Percentiles rank a stretch among this genome's conserved stretches.
Evolutionary conservation across 2,329 filamentous ascomycete species (phyloP).

Genomic region (Trichoderma atrobrunneum): DNA sequence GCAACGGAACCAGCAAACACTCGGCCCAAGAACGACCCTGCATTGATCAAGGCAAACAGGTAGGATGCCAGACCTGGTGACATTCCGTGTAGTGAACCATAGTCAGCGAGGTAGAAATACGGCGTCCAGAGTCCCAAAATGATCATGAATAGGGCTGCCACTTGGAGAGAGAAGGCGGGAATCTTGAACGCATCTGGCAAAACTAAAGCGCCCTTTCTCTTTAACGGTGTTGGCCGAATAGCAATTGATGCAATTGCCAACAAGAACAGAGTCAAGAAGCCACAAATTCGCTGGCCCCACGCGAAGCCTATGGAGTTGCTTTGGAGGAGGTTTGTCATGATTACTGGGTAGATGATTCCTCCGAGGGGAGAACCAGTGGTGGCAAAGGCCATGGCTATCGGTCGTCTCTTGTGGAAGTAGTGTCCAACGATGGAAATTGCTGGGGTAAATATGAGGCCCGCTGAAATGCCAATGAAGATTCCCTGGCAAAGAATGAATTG

Average conservation of each 20-base stretch:
- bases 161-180: slow-evolving; percentile 7
- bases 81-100: background rate
- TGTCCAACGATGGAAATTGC: background rate
- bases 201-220: background rate
- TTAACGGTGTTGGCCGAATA: background rate
- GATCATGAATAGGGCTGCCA: slow-evolving; percentile 6
- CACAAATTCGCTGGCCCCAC: background rate
- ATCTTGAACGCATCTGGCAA: background rate
- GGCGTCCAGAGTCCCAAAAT: slow-evolving; percentile 4
- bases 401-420: slow-evolving; percentile 1
- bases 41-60: background rate
- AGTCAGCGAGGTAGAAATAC: slow-evolving; percentile 3
- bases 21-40: background rate
- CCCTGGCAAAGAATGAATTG: slow-evolving; percentile 8
- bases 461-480: background rate
- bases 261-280: slow-evolving; percentile 2
- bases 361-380: slow-evolving; percentile 9
- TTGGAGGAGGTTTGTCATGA: slow-evolving; percentile 7
- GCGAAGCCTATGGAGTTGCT: background rate
- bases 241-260: background rate
- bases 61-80: background rate
- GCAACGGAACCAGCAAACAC: slow-evolving; percentile 5
- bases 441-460: slow-evolving; percentile 8
- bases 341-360: slow-evolving; percentile 4
- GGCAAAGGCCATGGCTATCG: slow-evolving; percentile 5